These are phyloP conservation scores for Peronosclerospora sorghi DNA, from an alignment of 352 stramenopile genomes.

Conservation along the genomic window DNA sequence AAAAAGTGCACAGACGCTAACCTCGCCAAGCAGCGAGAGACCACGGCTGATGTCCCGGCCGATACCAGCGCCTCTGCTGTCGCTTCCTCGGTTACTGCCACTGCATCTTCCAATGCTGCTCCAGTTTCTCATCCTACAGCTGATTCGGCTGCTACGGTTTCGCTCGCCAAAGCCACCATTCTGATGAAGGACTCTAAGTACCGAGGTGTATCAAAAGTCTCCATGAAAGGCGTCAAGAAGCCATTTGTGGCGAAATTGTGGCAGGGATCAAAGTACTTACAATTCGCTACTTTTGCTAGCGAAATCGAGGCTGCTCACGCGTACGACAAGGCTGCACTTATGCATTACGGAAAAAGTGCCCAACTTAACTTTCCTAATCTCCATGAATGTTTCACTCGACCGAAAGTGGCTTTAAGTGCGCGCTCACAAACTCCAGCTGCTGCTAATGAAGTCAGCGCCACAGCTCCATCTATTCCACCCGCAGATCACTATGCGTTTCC, in stretches of 20 bases:
- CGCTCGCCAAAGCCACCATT: slow-evolving; percentile 14
- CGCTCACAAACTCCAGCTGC: slow-evolving; percentile 8
- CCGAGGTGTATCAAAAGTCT: slow-evolving; percentile 67
- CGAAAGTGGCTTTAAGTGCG: slow-evolving; percentile 22
- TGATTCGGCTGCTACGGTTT: not conserved
- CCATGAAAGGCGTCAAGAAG: slow-evolving; percentile 70
- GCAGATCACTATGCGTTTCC: slow-evolving; percentile 8
- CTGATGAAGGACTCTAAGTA: slow-evolving; percentile 71
- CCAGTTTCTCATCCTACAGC: not conserved
- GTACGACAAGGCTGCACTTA: slow-evolving; percentile 67
- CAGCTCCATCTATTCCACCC: slow-evolving; percentile 1
- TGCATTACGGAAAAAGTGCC: slow-evolving; percentile 48
- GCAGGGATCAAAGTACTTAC: slow-evolving; percentile 51
- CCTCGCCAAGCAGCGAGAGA: slow-evolving; percentile 30
- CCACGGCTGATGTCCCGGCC: too few relatives aligned
- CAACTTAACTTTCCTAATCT: slow-evolving; percentile 77
- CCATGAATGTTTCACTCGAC: slow-evolving; percentile 51
- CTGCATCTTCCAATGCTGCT: not conserved
- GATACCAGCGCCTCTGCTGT: slow-evolving; percentile 5
- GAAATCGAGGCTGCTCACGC: slow-evolving; percentile 75
- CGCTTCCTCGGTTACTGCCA: not conserved
- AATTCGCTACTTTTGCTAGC: slow-evolving; percentile 57
- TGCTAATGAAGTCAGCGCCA: not conserved
- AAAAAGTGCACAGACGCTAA: slow-evolving; percentile 49
- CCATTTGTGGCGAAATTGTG: slow-evolving; percentile 69